Base-by-base conservation (phyloP, 495 filamentous ascomycete species). In the Cetradonia linearis region DNA sequence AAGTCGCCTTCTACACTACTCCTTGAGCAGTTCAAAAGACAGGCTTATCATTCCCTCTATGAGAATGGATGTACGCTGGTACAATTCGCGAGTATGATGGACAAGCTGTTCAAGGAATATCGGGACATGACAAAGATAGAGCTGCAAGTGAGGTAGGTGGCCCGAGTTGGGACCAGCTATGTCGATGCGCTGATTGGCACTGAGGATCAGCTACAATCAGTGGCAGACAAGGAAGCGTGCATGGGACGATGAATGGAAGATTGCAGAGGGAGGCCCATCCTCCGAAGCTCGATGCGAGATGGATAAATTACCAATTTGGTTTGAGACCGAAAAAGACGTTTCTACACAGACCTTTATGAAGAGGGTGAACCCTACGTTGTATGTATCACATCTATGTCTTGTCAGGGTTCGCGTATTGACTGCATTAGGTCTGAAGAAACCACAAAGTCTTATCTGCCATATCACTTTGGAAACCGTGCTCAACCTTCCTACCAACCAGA, bases 251-350 rank as follows among this genome's bases (percentile, higher is more conserved):
- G 50, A 54, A 10, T 54, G 50, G 50, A 54, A 34, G 8, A 54
- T 54, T 8, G 34, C 30, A n/a, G 31, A 54, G 20, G 30, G 28
- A 1, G 50, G 50, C 7, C 50, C 33, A n/a, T 54, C 50, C 16
- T 20, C 50, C 6, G 30, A 54, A 36, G 50, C 50, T 54, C 50
- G 49, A 53, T 34, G 30, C 30, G 49, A 53, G 3, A 18, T 54
- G n/a, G 50, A 54, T 8, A 54, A 54, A 30, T 28, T 54, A 14
- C 50, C 50, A 28, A n/a, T 54, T 33, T 54, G 50, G 50, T 54
- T 54, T 20, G 50, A 54, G 13, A 25, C 28, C 31, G 34, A 54
- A 16, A 54, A 54, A 9, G 31, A 23, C 13, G 18, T 18, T 6
- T 5, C 34, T 6, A 54, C 18, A n/a, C 50, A 54, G 18, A 54